phyloP scores from a whole-genome alignment of 2,329 filamentous ascomycete genomes.

The Diplodia seriata region DNA sequence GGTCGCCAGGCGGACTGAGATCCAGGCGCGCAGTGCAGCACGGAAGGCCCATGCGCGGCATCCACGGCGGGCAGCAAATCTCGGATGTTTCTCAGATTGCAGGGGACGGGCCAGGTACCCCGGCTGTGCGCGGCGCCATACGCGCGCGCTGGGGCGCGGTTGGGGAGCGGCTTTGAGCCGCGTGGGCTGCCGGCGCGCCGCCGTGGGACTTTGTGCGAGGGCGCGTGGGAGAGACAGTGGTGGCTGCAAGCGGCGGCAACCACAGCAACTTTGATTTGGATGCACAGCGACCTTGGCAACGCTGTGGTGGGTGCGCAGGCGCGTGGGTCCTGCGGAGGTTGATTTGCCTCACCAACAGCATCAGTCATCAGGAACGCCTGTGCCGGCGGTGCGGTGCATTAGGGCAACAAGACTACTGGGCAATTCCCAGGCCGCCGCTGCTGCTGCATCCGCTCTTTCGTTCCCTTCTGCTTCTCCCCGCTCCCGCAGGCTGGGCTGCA shows the following conservation, averaged over 20 bases:
- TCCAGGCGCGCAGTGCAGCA: conserved; percentile 16
- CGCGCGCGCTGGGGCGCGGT: conserved; percentile 5
- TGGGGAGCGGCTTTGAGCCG: conserved; percentile 6
- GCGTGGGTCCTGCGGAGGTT: conserved; percentile 24
- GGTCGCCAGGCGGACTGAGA: conserved; percentile 8
- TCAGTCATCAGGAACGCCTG: conserved; percentile 25
- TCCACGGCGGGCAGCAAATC: conserved; percentile 25
- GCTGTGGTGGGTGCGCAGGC: conserved; percentile 20
- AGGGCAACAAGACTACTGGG: conserved; percentile 23
- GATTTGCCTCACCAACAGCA: conserved; percentile 27
- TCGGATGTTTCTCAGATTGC: conserved; percentile 29
- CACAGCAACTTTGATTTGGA: conserved; percentile 28
- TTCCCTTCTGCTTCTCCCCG: conserved; percentile 15
- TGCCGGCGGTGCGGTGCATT: conserved; percentile 24
- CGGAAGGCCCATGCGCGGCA: neutral
- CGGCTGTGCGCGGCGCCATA: conserved; percentile 20
- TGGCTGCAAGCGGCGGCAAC: conserved; percentile 11
- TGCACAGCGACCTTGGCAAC: conserved; percentile 27
- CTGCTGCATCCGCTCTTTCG: conserved; percentile 24
- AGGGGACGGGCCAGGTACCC: conserved; percentile 26
- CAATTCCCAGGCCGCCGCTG: conserved; percentile 14
- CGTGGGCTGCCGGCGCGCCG: neutral
- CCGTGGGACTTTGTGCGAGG: neutral
- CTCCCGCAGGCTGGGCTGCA: conserved; percentile 29
- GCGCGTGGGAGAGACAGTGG: neutral